phyloP scores from a whole-genome alignment of 805 yeast genomes.

The Candida ascalaphidarum region DNA sequence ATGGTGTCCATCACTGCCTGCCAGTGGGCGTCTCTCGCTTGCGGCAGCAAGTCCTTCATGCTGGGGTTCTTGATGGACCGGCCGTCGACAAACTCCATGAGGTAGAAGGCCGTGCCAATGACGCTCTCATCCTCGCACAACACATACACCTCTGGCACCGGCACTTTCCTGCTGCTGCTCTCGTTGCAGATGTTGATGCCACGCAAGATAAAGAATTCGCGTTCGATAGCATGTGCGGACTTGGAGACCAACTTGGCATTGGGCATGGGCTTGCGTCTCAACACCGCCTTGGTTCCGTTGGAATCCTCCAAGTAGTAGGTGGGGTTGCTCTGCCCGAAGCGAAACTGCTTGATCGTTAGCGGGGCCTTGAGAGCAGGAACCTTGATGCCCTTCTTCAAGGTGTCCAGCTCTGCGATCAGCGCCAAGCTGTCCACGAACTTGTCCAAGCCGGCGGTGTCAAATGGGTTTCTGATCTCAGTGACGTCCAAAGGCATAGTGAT shows the following conservation, averaged over 20 bases:
- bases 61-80: conserved; percentile 47
- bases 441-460: conserved; percentile 16
- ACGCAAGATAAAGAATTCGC: conserved; percentile 47
- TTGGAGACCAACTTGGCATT: conserved; percentile 41
- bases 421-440: conserved; percentile 12
- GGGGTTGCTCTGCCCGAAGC: conserved; percentile 59
- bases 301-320: conserved; percentile 43
- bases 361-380: conserved; percentile 10
- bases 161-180: conserved; percentile 23
- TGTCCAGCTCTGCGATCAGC: conserved; percentile 4
- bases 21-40: conserved; percentile 31
- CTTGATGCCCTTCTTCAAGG: conserved; percentile 15
- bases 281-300: conserved; percentile 29
- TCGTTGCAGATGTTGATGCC: conserved; percentile 22
- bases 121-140: conserved; percentile 50
- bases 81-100: conserved; percentile 55
- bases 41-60: conserved; percentile 24
- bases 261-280: conserved; percentile 49
- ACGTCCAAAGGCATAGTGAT: no score
- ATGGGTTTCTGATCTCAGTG: conserved; percentile 26
- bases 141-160: conserved; percentile 44
- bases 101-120: conserved; percentile 48
- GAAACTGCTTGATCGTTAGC: conserved; percentile 39
- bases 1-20: conserved; percentile 39
- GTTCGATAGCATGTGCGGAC: conserved; percentile 55